Percentiles rank a stretch among this genome's conserved stretches.
These are phyloP conservation scores for Crithidia brevicula DNA, from an alignment of 208 protist species.

Conservation along the genomic window DNA sequence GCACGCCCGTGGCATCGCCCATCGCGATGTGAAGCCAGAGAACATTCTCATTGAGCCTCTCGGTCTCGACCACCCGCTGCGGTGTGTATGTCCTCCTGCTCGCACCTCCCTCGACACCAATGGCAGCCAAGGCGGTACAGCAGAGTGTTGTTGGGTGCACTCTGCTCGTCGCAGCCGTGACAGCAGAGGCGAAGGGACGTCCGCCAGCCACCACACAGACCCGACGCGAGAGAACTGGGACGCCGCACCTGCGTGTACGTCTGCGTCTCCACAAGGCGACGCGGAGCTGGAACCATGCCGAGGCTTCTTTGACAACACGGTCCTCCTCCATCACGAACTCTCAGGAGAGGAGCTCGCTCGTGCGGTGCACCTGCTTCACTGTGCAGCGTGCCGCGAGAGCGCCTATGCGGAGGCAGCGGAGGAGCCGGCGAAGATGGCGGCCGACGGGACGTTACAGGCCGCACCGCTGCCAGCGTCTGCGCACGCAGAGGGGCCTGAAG, in stretches of 20 bases:
- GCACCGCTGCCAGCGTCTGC: background rate
- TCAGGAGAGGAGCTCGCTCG: constrained; percentile 15
- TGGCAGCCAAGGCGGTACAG: too few species aligned
- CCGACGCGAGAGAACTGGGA: too few species aligned
- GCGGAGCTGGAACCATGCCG: constrained; percentile 31
- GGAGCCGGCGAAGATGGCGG: background rate
- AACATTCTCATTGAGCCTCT: constrained; percentile 72
- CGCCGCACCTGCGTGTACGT: background rate
- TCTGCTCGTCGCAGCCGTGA: background rate
- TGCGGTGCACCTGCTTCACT: constrained; percentile 29
- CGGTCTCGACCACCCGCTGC: constrained; percentile 33
- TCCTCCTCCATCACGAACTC: constrained; percentile 32
- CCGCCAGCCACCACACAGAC: background rate
- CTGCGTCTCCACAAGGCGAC: too few species aligned
- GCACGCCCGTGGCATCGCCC: constrained; percentile 62
- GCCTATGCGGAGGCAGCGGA: background rate
- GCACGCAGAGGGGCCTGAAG: background rate
- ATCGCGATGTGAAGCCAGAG: constrained; percentile 54
- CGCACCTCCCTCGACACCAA: background rate
- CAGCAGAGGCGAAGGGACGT: background rate
- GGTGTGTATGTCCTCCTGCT: constrained; percentile 30
- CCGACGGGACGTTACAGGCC: background rate
- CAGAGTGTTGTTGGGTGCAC: constrained; percentile 27
- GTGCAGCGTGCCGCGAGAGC: constrained; percentile 8
- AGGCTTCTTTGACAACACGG: constrained; percentile 4